Evolutionary conservation across 768 basidiomycete species (phyloP), one percentile per base, ranked within the genome.

Genomic region (Mycena belliarum): DNA sequence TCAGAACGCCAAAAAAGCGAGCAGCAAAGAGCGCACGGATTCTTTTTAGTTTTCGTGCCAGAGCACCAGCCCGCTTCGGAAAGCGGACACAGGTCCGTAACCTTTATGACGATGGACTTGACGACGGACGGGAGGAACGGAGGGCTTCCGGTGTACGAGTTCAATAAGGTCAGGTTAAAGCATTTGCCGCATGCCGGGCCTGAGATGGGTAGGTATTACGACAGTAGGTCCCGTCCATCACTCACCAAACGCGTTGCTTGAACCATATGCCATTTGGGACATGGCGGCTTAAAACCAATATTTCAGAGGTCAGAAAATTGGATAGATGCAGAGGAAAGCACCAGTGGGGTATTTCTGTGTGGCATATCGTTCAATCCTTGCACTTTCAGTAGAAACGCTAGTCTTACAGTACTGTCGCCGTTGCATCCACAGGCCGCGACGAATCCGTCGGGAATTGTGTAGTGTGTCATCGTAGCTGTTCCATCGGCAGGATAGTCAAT

Each of bases 391-490:
- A n/a, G n/a, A n/a, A n/a, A n/a, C n/a, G n/a, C n/a, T n/a, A n/a
- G n/a, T n/a, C n/a, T 15, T 25, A 60, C 59, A 16, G 84, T 86
- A 59, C 85, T 87, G 44, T 77, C 75, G 10, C 80, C 79, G 2
- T 84, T 85, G 69, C 92, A 94, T 54, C 91, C 92, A 65, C 91
- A 93, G 1, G 87, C 77, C 24, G 89, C 88, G 59, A 92, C 75
- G 56, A 78, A 85, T 59, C 80, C 78, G 20, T 65, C 70, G 43
- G 80, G 79, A 7, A 81, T 59, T 75, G 82, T 73, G 68, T 93
- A 91, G 68, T 91, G 86, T n/a, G 89, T 91, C 75, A 93, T 77
- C 14, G 89, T 89, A 16, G 90, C 92, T 38, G 76, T 74, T 32
- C 91, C 89, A 47, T 75, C 68, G 11, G 77, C 41, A 18, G 86